Base-by-base conservation (phyloP, 768 basidiomycete species). In the Fibroporia radiculosa region DNA sequence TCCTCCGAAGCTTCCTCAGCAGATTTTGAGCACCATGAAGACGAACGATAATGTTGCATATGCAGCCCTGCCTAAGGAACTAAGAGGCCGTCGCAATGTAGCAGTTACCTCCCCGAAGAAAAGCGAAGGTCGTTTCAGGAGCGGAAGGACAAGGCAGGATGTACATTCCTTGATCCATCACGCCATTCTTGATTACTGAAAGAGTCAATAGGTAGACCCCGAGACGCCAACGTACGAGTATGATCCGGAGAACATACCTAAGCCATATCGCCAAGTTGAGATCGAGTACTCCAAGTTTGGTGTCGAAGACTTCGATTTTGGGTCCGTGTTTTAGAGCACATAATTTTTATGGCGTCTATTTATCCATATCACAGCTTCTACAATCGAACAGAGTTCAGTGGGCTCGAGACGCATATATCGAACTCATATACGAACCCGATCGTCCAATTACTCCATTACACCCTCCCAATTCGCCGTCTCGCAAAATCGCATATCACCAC, bases 231-330 rank as follows among this genome's bases (percentile, higher is more conserved):
- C 64, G 3, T 69, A 72, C 40, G 78, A 80, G 44, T 70, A 75
- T 41, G 66, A 62, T 16, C 70, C 69, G 23, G 78, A 74, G 28
- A 74, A 78, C 23, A 76, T 92, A 38, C 90, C 93, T 1, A 77
- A 74, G 44, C 74, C 81, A 48, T 99, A 96, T 62, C 81, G 87
- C 47, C 84, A 83, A 56, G 93, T 96, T 13, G 93, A 97, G 65
- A 99, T 99, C 56, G 91, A 93, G 63, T 99, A 99, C 61, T 93
- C 90, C 29, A 95, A 93, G 57, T 99, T 99, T 56, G 95, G 95
- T 3, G 90, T 98, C 14, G 95, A 97, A 60, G 95, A 99, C 63
- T 99, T 99, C 57, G 96, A 99, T 64, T 99, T 99, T 57, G 95
- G 77, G 93, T 91, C 60, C 45, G 74, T 61, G 11, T 0, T 12